Conservation (phyloP, 345 rosid species). For the Lepidium didymum region DNA sequence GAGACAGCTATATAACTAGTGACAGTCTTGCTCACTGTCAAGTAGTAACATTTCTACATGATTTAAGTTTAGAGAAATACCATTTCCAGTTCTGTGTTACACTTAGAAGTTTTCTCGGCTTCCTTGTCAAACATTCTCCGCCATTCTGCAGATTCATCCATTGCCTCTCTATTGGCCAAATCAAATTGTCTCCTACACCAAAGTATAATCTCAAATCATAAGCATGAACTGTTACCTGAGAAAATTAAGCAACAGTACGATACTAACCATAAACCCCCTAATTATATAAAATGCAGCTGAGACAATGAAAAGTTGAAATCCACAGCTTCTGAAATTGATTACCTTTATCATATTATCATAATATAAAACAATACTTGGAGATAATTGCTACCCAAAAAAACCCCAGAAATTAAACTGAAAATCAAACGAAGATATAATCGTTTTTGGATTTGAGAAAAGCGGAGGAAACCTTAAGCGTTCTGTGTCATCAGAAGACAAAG, state of each 20-base stretch:
- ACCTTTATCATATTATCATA: not conserved
- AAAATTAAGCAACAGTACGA: not conserved
- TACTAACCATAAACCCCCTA: not conserved
- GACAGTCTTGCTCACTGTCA: not conserved
- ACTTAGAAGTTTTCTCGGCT: conserved; percentile 51
- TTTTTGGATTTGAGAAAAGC: not conserved
- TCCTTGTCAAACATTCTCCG: conserved; percentile 64
- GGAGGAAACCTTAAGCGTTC: conserved; percentile 56
- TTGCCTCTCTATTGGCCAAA: conserved; percentile 82
- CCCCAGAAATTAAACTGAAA: not conserved
- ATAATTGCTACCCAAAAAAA: not conserved
- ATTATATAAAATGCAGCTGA: not conserved
- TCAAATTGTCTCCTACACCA: conserved; percentile 77
- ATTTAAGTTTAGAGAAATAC: conserved; percentile 24
- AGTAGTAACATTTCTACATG: not conserved
- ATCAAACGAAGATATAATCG: not conserved
- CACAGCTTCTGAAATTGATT: not conserved
- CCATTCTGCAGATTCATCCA: conserved; percentile 98
- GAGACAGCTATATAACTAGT: not conserved
- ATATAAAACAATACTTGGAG: not conserved
- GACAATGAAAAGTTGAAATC: not conserved
- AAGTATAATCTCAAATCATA: not conserved
- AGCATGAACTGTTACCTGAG: not conserved
- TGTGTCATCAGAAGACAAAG: conserved; percentile 53
- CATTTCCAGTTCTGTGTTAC: conserved; percentile 53